Evolutionary conservation across 148 eudicot genomes (phyloP).

Genomic region (Vaccinium macrocarpon): DNA sequence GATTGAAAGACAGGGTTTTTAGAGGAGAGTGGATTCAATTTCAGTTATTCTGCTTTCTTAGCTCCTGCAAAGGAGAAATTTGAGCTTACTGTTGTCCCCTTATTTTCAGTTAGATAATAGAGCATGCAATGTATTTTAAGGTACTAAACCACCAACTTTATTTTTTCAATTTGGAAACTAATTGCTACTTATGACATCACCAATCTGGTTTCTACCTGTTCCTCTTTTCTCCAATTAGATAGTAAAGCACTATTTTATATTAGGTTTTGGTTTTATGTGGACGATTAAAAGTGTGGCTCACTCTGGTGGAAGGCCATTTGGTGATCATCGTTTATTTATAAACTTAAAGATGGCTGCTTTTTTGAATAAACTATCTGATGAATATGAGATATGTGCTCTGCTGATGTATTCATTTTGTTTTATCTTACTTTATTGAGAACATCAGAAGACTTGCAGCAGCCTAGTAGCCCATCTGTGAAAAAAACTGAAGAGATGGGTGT

Average conservation of each 20-base stretch:
- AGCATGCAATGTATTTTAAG: no score
- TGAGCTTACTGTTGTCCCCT: no score
- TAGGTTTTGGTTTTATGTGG: neutral
- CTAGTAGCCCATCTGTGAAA: conserved; percentile 92
- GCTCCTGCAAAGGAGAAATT: neutral
- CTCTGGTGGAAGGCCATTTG: neutral
- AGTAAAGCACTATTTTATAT: neutral
- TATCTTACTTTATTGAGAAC: conserved; percentile 11
- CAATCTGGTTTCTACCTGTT: neutral
- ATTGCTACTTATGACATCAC: neutral
- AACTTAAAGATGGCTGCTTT: neutral
- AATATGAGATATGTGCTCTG: neutral
- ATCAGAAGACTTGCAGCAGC: conserved; percentile 77
- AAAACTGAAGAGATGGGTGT: conserved; percentile 83
- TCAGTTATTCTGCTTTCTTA: neutral
- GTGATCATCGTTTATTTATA: neutral
- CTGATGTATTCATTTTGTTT: neutral
- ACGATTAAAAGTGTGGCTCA: neutral
- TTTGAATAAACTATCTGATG: conserved; percentile 3
- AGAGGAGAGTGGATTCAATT: neutral
- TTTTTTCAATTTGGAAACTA: no score
- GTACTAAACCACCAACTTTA: neutral
- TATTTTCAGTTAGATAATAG: no score
- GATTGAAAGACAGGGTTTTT: neutral
- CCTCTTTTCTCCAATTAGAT: neutral